Conservation (phyloP, 2,329 filamentous ascomycete genomes). For the Trichoderma endophyticum region DNA sequence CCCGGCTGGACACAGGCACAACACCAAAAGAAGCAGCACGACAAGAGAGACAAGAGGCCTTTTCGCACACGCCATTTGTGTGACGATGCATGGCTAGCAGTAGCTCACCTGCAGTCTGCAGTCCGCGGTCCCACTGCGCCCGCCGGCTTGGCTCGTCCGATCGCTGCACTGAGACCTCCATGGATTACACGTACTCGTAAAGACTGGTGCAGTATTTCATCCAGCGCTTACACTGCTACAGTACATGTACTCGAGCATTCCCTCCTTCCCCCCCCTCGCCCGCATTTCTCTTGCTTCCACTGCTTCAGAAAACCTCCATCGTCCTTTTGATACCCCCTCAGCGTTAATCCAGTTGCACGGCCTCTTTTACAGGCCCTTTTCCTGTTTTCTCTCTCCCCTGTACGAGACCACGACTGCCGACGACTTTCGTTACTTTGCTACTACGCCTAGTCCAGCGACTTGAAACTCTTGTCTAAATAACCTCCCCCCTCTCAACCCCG, state of each 20-base stretch:
- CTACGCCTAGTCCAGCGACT: not conserved
- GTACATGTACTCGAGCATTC: not conserved
- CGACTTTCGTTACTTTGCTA: not conserved
- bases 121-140: not conserved
- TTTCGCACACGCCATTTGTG: slow-evolving; percentile 7
- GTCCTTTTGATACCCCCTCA: slow-evolving; percentile 8
- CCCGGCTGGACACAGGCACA: not conserved
- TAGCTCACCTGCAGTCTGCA: not conserved
- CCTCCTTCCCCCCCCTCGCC: not conserved
- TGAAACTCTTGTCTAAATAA: not conserved
- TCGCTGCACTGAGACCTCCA: not conserved
- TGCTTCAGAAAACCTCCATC: slow-evolving; percentile 12
- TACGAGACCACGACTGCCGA: slow-evolving; percentile 14
- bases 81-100: slow-evolving; percentile 19
- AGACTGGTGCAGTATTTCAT: not conserved
- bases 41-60: not conserved
- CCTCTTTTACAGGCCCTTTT: not conserved
- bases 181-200: not conserved
- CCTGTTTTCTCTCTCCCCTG: not conserved
- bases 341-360: not conserved
- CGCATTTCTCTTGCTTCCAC: slow-evolving; percentile 11
- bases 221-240: not conserved
- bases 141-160: not conserved
- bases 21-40: not conserved
- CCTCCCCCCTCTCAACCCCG: not conserved